These are phyloP conservation scores for Cladobotryum mycophilum DNA, from an alignment of 2,329 filamentous ascomycete genomes.

Conservation along the genomic window DNA sequence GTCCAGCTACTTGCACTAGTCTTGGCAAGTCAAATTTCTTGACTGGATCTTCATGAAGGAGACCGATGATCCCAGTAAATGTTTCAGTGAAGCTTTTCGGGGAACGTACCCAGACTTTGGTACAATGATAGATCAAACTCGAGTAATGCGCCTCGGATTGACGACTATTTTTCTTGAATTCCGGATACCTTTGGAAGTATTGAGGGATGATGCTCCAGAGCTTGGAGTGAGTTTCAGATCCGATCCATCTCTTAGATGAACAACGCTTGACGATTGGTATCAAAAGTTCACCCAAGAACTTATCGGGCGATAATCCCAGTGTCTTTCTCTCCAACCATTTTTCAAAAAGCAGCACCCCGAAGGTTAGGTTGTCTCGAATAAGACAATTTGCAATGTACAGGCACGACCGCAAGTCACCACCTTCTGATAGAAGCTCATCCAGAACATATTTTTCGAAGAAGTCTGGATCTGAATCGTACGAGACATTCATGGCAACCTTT, in stretches of 20 bases:
- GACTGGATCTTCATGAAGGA: background rate
- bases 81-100: background rate
- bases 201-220: background rate
- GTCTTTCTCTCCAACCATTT: background rate
- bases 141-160: background rate
- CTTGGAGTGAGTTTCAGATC: background rate
- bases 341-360: background rate
- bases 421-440: background rate
- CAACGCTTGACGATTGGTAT: constrained; percentile 2
- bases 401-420: background rate
- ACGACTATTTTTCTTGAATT: background rate
- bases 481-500: background rate
- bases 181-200: background rate
- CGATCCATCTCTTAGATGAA: background rate
- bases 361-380: background rate
- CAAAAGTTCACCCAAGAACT: background rate
- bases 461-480: background rate
- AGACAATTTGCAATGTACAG: background rate
- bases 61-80: background rate
- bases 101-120: constrained; percentile 1
- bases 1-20: background rate
- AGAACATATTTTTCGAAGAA: constrained; percentile 3
- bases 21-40: background rate
- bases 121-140: background rate
- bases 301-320: background rate